These are phyloP conservation scores for Pleurotus ostreatus DNA, from an alignment of 768 basidiomycete species.

Conservation along the genomic window DNA sequence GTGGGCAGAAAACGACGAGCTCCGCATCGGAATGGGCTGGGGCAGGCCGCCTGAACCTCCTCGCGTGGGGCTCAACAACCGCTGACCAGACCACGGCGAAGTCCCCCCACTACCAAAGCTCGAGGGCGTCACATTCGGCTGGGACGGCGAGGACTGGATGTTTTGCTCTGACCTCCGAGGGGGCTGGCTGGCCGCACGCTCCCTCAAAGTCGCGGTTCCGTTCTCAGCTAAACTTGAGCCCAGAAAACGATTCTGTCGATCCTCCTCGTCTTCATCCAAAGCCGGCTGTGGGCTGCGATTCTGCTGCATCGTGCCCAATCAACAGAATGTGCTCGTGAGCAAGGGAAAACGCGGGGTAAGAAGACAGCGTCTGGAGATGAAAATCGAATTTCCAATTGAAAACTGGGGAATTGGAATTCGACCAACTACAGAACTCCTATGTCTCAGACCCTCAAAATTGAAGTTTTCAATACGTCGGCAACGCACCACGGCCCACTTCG, in stretches of 20 bases:
- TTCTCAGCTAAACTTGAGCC: conserved; percentile 34
- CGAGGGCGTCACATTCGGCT: conserved; percentile 48
- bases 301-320: conserved; percentile 24
- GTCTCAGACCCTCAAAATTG: conserved; percentile 5
- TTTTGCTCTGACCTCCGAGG: conserved; percentile 47
- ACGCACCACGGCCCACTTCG: not conserved
- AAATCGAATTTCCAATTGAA: conserved; percentile 8
- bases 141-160: conserved; percentile 49
- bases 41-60: conserved; percentile 24
- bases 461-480: not conserved
- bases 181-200: conserved; percentile 70
- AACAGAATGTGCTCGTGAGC: conserved; percentile 1
- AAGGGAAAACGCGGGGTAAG: conserved; percentile 16
- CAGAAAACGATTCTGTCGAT: conserved; percentile 61
- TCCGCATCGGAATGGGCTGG: conserved; percentile 60
- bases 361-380: conserved; percentile 5
- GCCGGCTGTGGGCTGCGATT: conserved; percentile 13
- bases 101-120: conserved; percentile 37
- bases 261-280: conserved; percentile 41
- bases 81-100: conserved; percentile 39
- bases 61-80: conserved; percentile 36
- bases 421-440: not conserved
- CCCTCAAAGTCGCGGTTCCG: conserved; percentile 43
- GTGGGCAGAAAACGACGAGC: conserved; percentile 62
- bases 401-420: not conserved